Conservation (phyloP, 441 rosid genomes). For the Erodium moschatum region DNA sequence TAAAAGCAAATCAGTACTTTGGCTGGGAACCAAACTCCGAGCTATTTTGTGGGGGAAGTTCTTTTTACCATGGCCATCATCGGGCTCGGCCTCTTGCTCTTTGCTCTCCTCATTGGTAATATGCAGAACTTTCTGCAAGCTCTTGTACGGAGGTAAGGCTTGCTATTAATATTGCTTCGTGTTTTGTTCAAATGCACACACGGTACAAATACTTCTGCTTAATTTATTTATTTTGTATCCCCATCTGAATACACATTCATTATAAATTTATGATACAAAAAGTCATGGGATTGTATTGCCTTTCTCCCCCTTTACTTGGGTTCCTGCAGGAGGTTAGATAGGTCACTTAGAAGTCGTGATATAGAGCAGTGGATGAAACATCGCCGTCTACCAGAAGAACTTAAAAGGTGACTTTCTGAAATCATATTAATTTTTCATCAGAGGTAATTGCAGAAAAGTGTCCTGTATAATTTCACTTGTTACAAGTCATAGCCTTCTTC, state of each 20-base stretch:
- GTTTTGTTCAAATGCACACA: background rate
- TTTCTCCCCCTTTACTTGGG: background rate
- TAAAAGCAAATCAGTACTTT: constrained; percentile 90
- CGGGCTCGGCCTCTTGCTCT: constrained; percentile 79
- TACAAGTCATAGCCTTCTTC: too few species aligned
- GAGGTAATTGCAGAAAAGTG: too few species aligned
- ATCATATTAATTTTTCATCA: background rate
- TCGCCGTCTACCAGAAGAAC: constrained; percentile 57
- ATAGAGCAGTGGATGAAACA: constrained; percentile 91
- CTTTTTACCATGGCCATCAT: constrained; percentile 75
- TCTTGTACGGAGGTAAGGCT: constrained; percentile 60
- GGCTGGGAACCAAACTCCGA: constrained; percentile 80
- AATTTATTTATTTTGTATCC: background rate
- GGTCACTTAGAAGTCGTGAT: constrained; percentile 75
- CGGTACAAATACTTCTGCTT: too few species aligned
- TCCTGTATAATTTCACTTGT: too few species aligned
- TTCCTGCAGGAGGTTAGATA: constrained; percentile 57
- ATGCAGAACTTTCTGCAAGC: constrained; percentile 92
- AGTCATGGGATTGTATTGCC: background rate
- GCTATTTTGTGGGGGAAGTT: constrained; percentile 74
- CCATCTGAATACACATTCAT: background rate
- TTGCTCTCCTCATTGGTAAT: constrained; percentile 88
- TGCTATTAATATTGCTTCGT: background rate
- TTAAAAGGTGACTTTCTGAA: constrained; percentile 42
- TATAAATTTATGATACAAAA: too few species aligned